phyloP scores from a whole-genome alignment of 331 rosid species.

The Malus hybrid region DNA sequence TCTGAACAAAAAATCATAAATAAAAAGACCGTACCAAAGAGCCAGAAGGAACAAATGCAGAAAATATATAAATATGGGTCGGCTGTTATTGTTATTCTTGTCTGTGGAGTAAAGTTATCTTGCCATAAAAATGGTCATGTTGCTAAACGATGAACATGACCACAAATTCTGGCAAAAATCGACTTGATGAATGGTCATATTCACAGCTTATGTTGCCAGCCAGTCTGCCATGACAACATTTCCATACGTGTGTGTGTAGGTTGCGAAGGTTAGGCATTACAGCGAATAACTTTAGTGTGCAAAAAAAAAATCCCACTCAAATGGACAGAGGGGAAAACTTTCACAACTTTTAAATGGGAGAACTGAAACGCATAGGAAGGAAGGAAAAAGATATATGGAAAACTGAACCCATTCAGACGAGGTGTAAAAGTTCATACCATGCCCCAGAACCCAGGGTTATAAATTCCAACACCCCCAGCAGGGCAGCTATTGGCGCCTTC shows the following conservation, averaged over 20 bases:
- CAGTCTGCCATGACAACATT: neutral
- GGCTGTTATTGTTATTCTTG: neutral
- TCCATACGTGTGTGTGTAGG: neutral
- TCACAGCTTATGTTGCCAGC: neutral
- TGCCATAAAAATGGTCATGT: neutral
- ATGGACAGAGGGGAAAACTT: neutral
- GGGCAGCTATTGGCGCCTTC: slow-evolving; percentile 58
- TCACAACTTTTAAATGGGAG: neutral
- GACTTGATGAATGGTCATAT: too few species aligned
- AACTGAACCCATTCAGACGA: neutral
- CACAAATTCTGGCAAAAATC: neutral
- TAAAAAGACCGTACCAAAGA: neutral
- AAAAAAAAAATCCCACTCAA: neutral
- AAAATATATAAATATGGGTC: neutral
- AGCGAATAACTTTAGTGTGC: neutral
- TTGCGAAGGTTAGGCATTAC: neutral
- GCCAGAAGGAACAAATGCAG: neutral
- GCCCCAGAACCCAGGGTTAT: slow-evolving; percentile 94
- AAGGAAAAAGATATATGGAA: neutral
- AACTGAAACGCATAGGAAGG: neutral
- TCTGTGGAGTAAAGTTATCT: neutral
- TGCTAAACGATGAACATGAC: neutral
- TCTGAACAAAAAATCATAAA: slow-evolving; percentile 36
- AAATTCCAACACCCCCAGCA: slow-evolving; percentile 65
- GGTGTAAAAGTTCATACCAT: slow-evolving; percentile 45